Evolutionary conservation across 257 asterid genomes (phyloP).

Genomic region (Mentha longifolia): DNA sequence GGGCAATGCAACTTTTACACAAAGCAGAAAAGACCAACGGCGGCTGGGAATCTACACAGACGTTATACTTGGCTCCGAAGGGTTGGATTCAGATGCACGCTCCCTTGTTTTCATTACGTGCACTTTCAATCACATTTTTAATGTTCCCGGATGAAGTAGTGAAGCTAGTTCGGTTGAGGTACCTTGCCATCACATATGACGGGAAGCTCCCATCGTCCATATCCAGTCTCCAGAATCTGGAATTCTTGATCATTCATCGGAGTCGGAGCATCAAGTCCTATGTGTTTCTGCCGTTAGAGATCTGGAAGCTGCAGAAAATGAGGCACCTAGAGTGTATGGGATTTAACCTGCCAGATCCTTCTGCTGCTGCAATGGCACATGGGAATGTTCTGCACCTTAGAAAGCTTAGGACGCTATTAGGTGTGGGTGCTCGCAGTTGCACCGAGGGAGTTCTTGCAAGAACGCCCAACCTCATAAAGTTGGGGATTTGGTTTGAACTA

Average conservation of each 20-base stretch:
- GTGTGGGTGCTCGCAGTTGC: slow-evolving; percentile 22
- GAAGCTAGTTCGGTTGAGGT: too few species aligned
- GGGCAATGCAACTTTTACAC: not conserved
- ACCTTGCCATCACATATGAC: too few species aligned
- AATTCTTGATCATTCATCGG: slow-evolving; percentile 15
- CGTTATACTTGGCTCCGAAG: too few species aligned
- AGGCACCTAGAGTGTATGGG: slow-evolving; percentile 34
- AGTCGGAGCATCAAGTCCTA: not conserved
- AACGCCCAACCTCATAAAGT: slow-evolving; percentile 27
- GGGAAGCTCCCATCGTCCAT: slow-evolving; percentile 14
- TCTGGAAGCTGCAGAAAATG: slow-evolving; percentile 28
- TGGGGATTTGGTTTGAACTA: slow-evolving; percentile 7
- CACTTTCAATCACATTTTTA: too few species aligned
- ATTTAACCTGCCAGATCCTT: slow-evolving; percentile 30
- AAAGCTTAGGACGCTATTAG: slow-evolving; percentile 23
- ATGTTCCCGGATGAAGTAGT: too few species aligned
- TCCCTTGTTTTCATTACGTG: slow-evolving; percentile 11
- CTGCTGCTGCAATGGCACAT: not conserved
- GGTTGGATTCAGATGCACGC: too few species aligned
- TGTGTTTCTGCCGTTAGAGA: not conserved
- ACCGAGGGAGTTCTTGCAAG: slow-evolving; percentile 9
- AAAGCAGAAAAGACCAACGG: not conserved
- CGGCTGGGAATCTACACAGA: slow-evolving; percentile 29
- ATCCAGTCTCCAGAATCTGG: slow-evolving; percentile 24
- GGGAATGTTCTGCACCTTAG: not conserved